Conservation (phyloP, 768 basidiomycete species). For the Psilocybe cubensis region DNA sequence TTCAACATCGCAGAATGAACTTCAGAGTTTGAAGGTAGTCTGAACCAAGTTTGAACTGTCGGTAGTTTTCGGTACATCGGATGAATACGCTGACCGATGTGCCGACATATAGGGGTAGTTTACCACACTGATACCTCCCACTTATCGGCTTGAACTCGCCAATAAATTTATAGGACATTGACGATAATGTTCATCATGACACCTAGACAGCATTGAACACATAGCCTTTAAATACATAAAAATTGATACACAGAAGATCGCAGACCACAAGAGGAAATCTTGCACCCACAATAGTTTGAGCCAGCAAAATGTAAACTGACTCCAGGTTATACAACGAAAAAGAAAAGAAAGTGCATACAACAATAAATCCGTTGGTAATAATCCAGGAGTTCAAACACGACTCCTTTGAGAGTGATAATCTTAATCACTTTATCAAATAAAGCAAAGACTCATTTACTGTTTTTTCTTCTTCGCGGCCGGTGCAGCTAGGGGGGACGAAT, state of each 20-base stretch:
- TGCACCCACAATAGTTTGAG: conserved; percentile 1
- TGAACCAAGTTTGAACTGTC: no score
- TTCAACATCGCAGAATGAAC: no score
- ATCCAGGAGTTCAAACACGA: not conserved
- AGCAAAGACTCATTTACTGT: conserved; percentile 17
- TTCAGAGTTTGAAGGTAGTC: no score
- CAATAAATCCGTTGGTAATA: not conserved
- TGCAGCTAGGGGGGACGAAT: conserved; percentile 11
- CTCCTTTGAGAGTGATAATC: not conserved
- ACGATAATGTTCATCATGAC: no score
- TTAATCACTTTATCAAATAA: not conserved
- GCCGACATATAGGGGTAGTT: no score
- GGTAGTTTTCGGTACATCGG: no score
- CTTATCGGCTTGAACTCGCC: no score
- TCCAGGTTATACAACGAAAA: not conserved
- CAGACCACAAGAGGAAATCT: conserved; percentile 8
- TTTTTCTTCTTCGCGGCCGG: conserved; percentile 34
- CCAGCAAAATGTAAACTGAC: conserved; percentile 9
- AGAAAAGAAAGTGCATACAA: not conserved
- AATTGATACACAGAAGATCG: not conserved
- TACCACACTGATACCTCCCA: no score
- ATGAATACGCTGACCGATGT: no score
- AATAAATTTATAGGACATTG: no score
- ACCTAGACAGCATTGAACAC: not conserved
- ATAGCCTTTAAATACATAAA: conserved; percentile 1